A percentile compares a stretch with the other conserved stretches of the same genome.
Conservation (phyloP, 179 eudicot species). For the Drosera spatulata region DNA sequence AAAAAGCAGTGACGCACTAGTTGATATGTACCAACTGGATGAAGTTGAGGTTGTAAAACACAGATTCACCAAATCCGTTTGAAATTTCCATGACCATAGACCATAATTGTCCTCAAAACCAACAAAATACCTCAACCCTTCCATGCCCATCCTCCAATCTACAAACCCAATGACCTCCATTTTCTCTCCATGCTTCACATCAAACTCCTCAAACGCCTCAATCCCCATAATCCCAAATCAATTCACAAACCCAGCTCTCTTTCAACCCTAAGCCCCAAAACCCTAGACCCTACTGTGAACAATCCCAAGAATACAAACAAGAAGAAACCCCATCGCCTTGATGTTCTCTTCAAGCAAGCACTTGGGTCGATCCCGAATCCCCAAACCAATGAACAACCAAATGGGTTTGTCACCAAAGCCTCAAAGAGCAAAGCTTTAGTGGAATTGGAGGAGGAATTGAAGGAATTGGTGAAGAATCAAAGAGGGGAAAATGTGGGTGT, state of each 20-base stretch:
- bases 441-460: slow-evolving; percentile 24
- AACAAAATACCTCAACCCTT: too few relatives aligned
- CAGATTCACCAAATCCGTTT: too few relatives aligned
- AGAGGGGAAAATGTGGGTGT: background rate
- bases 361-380: slow-evolving; percentile 18
- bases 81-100: too few relatives aligned
- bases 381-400: background rate
- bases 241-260: slow-evolving; percentile 14
- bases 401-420: background rate
- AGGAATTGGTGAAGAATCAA: slow-evolving; percentile 7
- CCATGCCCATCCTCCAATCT: too few relatives aligned
- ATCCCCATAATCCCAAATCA: slow-evolving; percentile 1
- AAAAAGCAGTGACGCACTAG: too few relatives aligned
- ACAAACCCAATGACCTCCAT: too few relatives aligned
- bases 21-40: too few relatives aligned
- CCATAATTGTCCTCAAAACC: too few relatives aligned
- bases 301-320: slow-evolving; percentile 1
- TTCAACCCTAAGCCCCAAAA: slow-evolving; percentile 10
- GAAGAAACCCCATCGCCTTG: slow-evolving; percentile 15
- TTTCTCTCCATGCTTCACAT: too few relatives aligned
- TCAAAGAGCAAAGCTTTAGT: slow-evolving; percentile 11
- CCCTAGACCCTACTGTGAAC: background rate
- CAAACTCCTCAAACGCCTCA: too few relatives aligned
- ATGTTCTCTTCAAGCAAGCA: slow-evolving; percentile 31
- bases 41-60: too few relatives aligned